These are phyloP conservation scores for Globisporangium uncinulatum DNA, from an alignment of 352 stramenopile genomes.

Conservation along the genomic window DNA sequence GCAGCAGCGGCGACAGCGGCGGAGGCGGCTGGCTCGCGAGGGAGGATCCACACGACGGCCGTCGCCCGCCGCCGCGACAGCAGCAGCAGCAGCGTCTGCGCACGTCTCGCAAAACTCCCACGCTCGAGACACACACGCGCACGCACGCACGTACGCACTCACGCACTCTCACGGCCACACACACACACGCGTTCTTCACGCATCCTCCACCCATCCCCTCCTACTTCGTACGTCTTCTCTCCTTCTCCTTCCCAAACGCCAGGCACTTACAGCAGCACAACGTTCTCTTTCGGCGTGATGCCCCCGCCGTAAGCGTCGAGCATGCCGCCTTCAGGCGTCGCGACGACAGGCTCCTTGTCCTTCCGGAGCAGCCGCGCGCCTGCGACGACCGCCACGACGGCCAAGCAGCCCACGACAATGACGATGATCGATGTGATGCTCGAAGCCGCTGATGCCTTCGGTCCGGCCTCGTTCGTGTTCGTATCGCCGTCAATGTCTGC, in stretches of 20 bases:
- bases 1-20: not conserved
- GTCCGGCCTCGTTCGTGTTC: slow-evolving; percentile 9
- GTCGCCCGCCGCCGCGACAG: not conserved
- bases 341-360: slow-evolving; percentile 44
- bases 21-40: not conserved
- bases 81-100: not conserved
- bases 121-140: slow-evolving; percentile 1
- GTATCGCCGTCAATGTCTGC: slow-evolving; percentile 27
- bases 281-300: slow-evolving; percentile 80
- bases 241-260: not conserved
- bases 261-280: slow-evolving; percentile 69
- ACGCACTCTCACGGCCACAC: slow-evolving; percentile 1
- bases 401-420: slow-evolving; percentile 67
- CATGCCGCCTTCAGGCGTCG: slow-evolving; percentile 31
- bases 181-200: not conserved
- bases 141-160: not conserved
- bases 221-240: slow-evolving; percentile 2
- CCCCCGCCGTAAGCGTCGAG: slow-evolving; percentile 55
- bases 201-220: not conserved
- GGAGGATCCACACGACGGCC: not conserved
- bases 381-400: slow-evolving; percentile 61
- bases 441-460: slow-evolving; percentile 9
- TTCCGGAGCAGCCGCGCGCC: slow-evolving; percentile 62
- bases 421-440: slow-evolving; percentile 36
- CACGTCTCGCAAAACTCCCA: not conserved